Base-by-base conservation (phyloP, 2,329 filamentous ascomycete genomes). In the Sporothrix sp. region DNA sequence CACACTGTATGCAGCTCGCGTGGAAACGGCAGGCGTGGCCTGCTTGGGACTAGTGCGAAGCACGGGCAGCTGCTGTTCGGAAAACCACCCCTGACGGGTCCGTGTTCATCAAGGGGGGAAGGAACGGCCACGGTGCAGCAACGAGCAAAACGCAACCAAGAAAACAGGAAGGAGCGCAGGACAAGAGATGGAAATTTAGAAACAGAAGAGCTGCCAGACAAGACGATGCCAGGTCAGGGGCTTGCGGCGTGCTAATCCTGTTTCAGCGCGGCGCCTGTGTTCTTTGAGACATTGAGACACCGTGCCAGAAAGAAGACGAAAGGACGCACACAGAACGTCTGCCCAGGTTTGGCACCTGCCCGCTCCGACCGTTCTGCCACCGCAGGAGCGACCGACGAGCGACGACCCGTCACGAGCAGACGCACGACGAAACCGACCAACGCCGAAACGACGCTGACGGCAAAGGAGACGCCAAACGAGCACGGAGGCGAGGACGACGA, bases 181-280 rank as follows among this genome's bases (percentile, higher is more conserved):
- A 45, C 20, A n/a, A n/a, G n/a, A n/a, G n/a, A n/a, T n/a, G n/a
- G n/a, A n/a, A n/a, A n/a, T n/a, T n/a, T n/a, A n/a, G n/a, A n/a
- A n/a, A n/a, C n/a, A n/a, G n/a, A n/a, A n/a, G n/a, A n/a, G n/a
- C n/a, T n/a, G n/a, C n/a, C n/a, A n/a, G n/a, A n/a, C n/a, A n/a
- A n/a, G n/a, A n/a, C n/a, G n/a, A n/a, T n/a, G n/a, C n/a, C n/a
- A n/a, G n/a, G 43, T 52, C 51, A 54, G 56, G 52, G 49, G 45
- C 52, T 48, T 51, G 43, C 36, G 23, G 20, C 42, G 52, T 57
- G 52, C 56, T 57, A 57, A 57, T 54, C 54, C 54, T 51, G 56
- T 57, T 56, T 57, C 56, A 57, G 56, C 47, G 36, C 27, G 48
- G 44, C 38, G 28, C 50, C 36, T n/a, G n/a, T n/a, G n/a, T n/a